phyloP scores from a whole-genome alignment of 257 asterid species.

The Gardenia jasminoides region DNA sequence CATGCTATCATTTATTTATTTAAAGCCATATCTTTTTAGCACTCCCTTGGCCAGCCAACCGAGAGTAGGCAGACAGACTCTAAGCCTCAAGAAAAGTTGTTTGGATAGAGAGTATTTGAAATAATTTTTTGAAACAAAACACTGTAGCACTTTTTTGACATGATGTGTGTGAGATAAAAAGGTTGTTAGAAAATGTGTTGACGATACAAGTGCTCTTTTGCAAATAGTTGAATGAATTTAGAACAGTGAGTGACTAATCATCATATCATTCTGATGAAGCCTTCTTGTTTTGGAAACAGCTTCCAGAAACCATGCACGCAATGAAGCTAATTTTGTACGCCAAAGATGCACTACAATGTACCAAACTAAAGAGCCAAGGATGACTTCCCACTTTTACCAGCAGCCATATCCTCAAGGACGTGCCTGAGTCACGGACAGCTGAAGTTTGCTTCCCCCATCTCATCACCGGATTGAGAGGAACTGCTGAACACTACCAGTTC shows the following conservation, averaged over 20 bases:
- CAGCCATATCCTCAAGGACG: constrained; percentile 7
- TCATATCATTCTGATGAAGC: background rate
- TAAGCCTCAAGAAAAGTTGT: too few relatives aligned
- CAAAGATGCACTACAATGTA: constrained; percentile 7
- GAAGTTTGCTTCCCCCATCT: background rate
- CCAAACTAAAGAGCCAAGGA: constrained; percentile 34
- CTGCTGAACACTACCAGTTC: constrained; percentile 10
- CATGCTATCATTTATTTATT: background rate
- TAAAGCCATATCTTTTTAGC: too few relatives aligned
- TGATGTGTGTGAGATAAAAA: too few relatives aligned
- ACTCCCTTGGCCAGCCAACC: too few relatives aligned
- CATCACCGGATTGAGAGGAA: constrained; percentile 13
- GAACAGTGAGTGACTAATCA: constrained; percentile 1
- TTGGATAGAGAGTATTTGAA: too few relatives aligned
- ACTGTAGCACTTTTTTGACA: too few relatives aligned
- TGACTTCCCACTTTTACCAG: constrained; percentile 37
- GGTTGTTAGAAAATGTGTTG: too few relatives aligned
- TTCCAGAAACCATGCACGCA: background rate
- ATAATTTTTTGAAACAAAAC: too few relatives aligned
- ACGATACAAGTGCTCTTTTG: background rate
- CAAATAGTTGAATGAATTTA: background rate
- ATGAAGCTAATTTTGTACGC: background rate
- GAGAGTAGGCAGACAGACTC: too few relatives aligned
- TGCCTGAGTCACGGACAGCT: constrained; percentile 12
- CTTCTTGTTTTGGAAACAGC: background rate